Percentiles rank a stretch among this genome's conserved stretches.
phyloP scores from a whole-genome alignment of 2,329 filamentous ascomycete species.

The Colletotrichum acutatum region DNA sequence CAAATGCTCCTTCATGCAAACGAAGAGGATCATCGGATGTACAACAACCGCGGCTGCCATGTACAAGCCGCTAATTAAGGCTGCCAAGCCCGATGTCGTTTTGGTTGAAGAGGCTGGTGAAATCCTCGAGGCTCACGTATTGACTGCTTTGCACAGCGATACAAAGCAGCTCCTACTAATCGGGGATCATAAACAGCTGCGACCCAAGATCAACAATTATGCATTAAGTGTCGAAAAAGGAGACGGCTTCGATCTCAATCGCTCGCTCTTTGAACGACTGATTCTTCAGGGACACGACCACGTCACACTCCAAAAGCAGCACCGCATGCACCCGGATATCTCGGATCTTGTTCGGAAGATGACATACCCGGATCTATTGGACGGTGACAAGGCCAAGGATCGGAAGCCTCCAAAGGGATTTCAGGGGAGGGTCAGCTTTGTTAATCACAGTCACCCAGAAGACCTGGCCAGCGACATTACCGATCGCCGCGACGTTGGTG shows the following conservation, averaged over 20 bases:
- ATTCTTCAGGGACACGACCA: slow-evolving; percentile 65
- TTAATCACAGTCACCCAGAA: slow-evolving; percentile 72
- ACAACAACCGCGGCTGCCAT: slow-evolving; percentile 79
- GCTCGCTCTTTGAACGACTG: slow-evolving; percentile 76
- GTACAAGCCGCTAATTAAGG: slow-evolving; percentile 63
- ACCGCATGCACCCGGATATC: slow-evolving; percentile 77
- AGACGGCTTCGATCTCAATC: slow-evolving; percentile 73
- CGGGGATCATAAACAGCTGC: slow-evolving; percentile 79
- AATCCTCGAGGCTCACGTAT: slow-evolving; percentile 74
- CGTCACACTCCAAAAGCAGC: slow-evolving; percentile 68
- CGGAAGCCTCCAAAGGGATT: slow-evolving; percentile 66
- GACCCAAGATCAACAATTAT: slow-evolving; percentile 74
- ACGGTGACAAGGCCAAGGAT: slow-evolving; percentile 60
- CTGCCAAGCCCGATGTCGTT: slow-evolving; percentile 67
- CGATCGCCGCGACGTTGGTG: slow-evolving; percentile 61
- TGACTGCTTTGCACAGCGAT: slow-evolving; percentile 66
- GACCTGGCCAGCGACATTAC: slow-evolving; percentile 50
- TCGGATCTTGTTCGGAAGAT: slow-evolving; percentile 66
- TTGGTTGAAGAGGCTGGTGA: slow-evolving; percentile 80
- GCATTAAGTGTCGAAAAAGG: slow-evolving; percentile 70
- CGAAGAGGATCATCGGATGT: slow-evolving; percentile 72
- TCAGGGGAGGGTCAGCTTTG: slow-evolving; percentile 69
- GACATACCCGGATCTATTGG: slow-evolving; percentile 71
- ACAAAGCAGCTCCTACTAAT: slow-evolving; percentile 76
- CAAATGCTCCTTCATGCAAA: slow-evolving; percentile 56